A percentile compares a stretch with the other conserved stretches of the same genome.
Evolutionary conservation across 148 eudicot genomes (phyloP).

Genomic region (Euryodendron excelsum): DNA sequence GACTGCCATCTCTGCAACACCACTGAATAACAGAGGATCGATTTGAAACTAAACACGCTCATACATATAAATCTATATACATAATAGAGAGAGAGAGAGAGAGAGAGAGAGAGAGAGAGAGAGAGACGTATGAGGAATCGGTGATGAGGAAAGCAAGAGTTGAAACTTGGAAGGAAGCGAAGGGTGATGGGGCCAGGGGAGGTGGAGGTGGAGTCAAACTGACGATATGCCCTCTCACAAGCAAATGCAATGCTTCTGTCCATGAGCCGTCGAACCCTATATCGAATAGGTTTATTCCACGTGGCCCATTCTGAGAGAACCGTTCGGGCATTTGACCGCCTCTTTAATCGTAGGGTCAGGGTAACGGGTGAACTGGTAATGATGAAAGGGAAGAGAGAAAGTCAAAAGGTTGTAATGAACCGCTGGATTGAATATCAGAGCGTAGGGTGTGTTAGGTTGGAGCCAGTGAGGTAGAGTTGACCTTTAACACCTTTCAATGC

Average conservation of each 20-base stretch:
- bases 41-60: background rate
- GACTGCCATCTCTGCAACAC: conserved; percentile 50
- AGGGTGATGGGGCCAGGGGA: conserved; percentile 2
- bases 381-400: conserved; percentile 15
- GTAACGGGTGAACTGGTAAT: conserved; percentile 23
- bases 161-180: background rate
- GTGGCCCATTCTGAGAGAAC: conserved; percentile 4
- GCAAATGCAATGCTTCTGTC: conserved; percentile 8
- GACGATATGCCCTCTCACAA: conserved; percentile 8
- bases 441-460: conserved; percentile 26
- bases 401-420: conserved; percentile 42
- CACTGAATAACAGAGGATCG: no score
- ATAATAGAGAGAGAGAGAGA: background rate
- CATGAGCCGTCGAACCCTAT: conserved; percentile 23
- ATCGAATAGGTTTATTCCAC: conserved; percentile 22
- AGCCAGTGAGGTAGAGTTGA: conserved; percentile 40
- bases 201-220: conserved; percentile 28
- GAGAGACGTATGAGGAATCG: no score
- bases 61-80: no score
- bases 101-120: conserved; percentile 8
- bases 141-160: background rate
- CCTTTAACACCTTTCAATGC: conserved; percentile 24
- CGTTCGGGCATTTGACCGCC: conserved; percentile 29
- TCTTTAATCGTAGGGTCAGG: conserved; percentile 19
- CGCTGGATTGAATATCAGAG: conserved; percentile 32